Conservation (phyloP, 176 grass and related monocot genomes). For the Oropetium thomaeum region DNA sequence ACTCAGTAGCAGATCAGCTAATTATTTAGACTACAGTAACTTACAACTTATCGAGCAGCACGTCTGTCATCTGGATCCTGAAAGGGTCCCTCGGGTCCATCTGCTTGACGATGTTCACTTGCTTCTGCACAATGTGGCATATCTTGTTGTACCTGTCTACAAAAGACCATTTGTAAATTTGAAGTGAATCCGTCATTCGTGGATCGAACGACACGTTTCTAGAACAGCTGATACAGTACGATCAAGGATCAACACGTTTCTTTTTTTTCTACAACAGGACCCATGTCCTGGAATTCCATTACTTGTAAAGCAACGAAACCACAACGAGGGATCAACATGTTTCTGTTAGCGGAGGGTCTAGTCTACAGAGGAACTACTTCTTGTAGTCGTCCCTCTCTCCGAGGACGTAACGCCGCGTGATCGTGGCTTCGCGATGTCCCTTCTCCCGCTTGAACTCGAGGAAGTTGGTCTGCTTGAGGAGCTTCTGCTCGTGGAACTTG, state of each 20-base stretch:
- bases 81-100: slow-evolving; percentile 78
- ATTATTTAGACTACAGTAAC: background rate
- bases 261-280: too few species aligned
- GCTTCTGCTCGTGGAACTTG: slow-evolving; percentile 62
- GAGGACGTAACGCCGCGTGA: slow-evolving; percentile 51
- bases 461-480: slow-evolving; percentile 53
- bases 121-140: slow-evolving; percentile 62
- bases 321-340: too few species aligned
- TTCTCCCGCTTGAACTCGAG: slow-evolving; percentile 47
- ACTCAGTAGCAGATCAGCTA: background rate
- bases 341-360: too few species aligned
- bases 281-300: too few species aligned
- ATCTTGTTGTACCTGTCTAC: slow-evolving; percentile 51
- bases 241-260: too few species aligned
- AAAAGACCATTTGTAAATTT: background rate
- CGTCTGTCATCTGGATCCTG: slow-evolving; percentile 70
- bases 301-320: too few species aligned
- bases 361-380: too few species aligned
- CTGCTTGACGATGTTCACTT: slow-evolving; percentile 69
- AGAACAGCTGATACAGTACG: background rate
- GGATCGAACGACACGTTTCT: background rate
- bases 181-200: background rate
- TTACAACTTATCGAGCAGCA: slow-evolving; percentile 74
- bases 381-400: slow-evolving; percentile 69
- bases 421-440: slow-evolving; percentile 48